phyloP scores from a whole-genome alignment of 495 filamentous ascomycete species.

The Antarctomyces pellizariae region DNA sequence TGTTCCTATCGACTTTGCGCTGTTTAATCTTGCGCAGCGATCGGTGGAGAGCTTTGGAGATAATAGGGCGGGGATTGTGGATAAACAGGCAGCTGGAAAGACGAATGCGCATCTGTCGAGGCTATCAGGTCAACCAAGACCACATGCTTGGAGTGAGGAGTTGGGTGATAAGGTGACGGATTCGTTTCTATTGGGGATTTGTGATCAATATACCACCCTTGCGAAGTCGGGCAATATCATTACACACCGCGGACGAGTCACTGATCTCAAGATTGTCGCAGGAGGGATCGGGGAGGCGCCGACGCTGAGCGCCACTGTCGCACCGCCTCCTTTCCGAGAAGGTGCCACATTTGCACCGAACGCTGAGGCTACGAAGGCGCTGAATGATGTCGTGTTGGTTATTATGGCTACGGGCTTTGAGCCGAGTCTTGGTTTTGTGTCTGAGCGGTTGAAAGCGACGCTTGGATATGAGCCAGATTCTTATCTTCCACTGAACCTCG shows the following conservation, averaged over 20 bases:
- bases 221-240: conserved; percentile 40
- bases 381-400: conserved; percentile 37
- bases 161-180: background rate
- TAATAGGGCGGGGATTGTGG: conserved; percentile 33
- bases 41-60: conserved; percentile 29
- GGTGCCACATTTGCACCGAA: conserved; percentile 4
- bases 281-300: conserved; percentile 14
- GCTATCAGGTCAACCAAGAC: conserved; percentile 2
- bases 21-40: conserved; percentile 45
- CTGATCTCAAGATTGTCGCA: background rate
- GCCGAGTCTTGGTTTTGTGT: conserved; percentile 34
- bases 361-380: background rate
- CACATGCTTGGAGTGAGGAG: conserved; percentile 14
- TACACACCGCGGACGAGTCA: conserved; percentile 19
- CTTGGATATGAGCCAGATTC: conserved; percentile 31
- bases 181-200: conserved; percentile 43
- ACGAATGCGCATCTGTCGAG: conserved; percentile 18
- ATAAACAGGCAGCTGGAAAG: conserved; percentile 24
- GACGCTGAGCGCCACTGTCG: conserved; percentile 8
- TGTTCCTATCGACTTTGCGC: conserved; percentile 48
- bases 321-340: conserved; percentile 2
- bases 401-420: conserved; percentile 62
- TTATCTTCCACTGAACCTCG: conserved; percentile 40
- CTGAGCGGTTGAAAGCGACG: conserved; percentile 24
- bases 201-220: conserved; percentile 47